phyloP scores from a whole-genome alignment of 2,329 filamentous ascomycete species.

The Colletotrichum chrysophilum region DNA sequence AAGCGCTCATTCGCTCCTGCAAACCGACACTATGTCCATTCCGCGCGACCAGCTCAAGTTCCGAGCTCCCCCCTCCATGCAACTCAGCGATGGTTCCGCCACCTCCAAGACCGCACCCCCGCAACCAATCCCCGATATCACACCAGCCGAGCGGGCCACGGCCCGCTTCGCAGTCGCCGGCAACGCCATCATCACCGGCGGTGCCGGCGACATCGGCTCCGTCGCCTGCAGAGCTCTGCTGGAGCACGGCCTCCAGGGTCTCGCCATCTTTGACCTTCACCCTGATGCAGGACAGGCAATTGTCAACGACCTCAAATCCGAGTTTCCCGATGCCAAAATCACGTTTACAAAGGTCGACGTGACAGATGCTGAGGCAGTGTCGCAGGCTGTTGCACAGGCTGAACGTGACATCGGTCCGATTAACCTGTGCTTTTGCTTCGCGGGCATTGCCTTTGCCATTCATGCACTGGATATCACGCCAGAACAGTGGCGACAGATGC shows the following conservation, averaged over 20 bases:
- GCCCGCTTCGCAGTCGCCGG: slow-evolving; percentile 29
- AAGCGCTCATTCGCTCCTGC: neutral
- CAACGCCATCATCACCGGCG: slow-evolving; percentile 36
- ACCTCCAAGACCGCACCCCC: slow-evolving; percentile 7
- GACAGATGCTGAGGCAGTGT: neutral
- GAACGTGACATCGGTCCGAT: neutral
- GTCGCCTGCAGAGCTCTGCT: slow-evolving; percentile 32
- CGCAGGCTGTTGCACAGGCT: neutral
- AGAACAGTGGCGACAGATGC: neutral
- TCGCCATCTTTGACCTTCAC: slow-evolving; percentile 34
- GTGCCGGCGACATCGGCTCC: slow-evolving; percentile 33
- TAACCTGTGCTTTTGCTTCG: neutral
- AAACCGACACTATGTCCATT: neutral
- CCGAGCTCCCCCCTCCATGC: neutral
- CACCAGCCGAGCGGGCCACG: neutral
- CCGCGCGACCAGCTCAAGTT: neutral
- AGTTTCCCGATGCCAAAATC: neutral
- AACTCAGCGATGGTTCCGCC: slow-evolving; percentile 12
- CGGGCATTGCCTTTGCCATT: neutral
- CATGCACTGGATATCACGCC: neutral
- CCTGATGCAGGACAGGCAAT: slow-evolving; percentile 43
- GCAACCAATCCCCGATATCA: neutral
- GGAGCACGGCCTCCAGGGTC: slow-evolving; percentile 33
- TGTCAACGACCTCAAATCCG: neutral
- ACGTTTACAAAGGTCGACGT: neutral